Conservation (phyloP, 352 stramenopile genomes). For the Phytophthora megakarya region DNA sequence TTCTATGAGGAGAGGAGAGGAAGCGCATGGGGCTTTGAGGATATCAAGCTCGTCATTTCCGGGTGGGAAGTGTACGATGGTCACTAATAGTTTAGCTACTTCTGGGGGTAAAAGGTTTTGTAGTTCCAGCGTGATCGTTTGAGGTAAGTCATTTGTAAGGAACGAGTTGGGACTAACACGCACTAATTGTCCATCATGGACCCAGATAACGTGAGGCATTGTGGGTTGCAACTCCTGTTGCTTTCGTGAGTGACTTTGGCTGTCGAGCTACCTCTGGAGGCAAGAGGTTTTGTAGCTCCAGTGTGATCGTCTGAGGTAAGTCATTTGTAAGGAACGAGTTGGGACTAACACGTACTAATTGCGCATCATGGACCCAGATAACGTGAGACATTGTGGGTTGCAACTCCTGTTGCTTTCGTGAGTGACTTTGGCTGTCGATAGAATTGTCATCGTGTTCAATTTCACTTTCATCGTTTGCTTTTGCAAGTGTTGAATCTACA, state of each 20-base stretch:
- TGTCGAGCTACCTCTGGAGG: conserved; percentile 18
- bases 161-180: conserved; percentile 64
- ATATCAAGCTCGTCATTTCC: conserved; percentile 1
- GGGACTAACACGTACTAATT: conserved; percentile 41
- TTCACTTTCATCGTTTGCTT: conserved; percentile 7
- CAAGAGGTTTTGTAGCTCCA: conserved; percentile 45
- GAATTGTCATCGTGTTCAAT: conserved; percentile 7
- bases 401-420: conserved; percentile 3
- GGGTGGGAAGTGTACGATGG: conserved; percentile 10
- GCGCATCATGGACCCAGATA: conserved; percentile 53
- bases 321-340: conserved; percentile 59
- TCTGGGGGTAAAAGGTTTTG: conserved; percentile 32
- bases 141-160: conserved; percentile 38
- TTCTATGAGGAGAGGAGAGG: conserved; percentile 34
- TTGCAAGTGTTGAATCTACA: conserved; percentile 23
- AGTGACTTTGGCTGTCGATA: conserved; percentile 5
- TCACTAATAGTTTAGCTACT: conserved; percentile 23
- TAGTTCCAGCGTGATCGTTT: conserved; percentile 48
- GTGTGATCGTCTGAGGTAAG: conserved; percentile 43
- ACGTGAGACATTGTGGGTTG: conserved; percentile 26
- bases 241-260: conserved; percentile 12
- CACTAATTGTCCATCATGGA: conserved; percentile 47
- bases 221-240: neutral
- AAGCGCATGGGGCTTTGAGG: conserved; percentile 12
- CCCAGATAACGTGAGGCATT: conserved; percentile 42